These are phyloP conservation scores for Keithomyces neogunnii DNA, from an alignment of 2,329 filamentous ascomycete species.

Conservation along the genomic window DNA sequence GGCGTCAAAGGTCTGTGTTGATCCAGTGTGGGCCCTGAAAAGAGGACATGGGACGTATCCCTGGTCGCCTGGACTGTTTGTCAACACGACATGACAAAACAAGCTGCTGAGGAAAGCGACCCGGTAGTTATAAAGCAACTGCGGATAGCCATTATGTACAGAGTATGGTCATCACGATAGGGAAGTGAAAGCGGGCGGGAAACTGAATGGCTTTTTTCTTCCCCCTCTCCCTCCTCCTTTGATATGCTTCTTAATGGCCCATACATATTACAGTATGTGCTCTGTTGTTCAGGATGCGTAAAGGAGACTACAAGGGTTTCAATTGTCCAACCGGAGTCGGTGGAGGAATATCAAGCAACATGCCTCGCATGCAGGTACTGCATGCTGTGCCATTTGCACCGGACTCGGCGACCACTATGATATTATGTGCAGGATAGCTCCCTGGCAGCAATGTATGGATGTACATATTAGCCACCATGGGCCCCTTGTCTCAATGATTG, in stretches of 20 bases:
- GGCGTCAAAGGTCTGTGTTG: conserved; percentile 2
- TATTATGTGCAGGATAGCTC: not conserved
- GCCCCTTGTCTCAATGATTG: not conserved
- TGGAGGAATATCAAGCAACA: not conserved
- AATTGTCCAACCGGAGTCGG: conserved; percentile 9
- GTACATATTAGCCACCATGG: not conserved
- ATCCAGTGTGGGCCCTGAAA: not conserved
- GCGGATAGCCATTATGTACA: no score
- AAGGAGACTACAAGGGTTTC: conserved; percentile 5
- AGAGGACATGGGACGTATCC: not conserved
- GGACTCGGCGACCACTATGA: not conserved
- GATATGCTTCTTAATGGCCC: not conserved
- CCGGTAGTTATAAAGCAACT: no score
- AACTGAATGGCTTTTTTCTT: no score
- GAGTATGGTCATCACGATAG: no score
- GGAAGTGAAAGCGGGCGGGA: no score
- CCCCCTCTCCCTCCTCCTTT: no score
- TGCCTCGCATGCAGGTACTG: conserved; percentile 8
- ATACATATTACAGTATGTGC: not conserved
- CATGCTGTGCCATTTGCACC: not conserved
- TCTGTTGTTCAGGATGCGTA: not conserved
- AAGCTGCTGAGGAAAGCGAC: no score
- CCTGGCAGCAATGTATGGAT: not conserved
- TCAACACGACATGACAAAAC: not conserved
- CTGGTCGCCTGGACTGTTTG: not conserved